Base-by-base conservation (phyloP, 192 early-diverging fungal species). In the Kickxella alabastrina region DNA sequence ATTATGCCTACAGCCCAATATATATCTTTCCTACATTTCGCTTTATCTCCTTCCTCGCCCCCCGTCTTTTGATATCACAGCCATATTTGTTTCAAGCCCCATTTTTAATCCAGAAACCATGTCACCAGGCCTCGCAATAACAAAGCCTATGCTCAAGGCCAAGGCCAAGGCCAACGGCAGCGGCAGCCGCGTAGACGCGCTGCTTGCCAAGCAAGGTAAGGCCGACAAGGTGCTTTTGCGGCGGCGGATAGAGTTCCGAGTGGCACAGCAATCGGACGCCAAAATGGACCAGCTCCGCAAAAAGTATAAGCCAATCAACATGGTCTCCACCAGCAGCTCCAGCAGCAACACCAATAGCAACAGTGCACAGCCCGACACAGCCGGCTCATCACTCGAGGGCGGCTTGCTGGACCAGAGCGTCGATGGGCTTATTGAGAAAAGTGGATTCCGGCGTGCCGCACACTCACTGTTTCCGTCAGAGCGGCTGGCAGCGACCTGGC, bases 281-380 rank as follows among this genome's bases (percentile, higher is more conserved):
- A 83, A 86, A 49, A 78, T 82, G 73, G 85, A 84, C 48, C 59
- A 52, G 3, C 74, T 84, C 25, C 78, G 78, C 45, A 78, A 79
- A 54, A 83, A 82, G 61, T 86, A 85, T 52, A 68, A 68, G 54
- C 80, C 85, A 6, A 77, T 86, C 45, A 86, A 86, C 60, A 65
- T 39, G 24, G 24, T 39, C 48, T 40, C 23, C 18, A 41, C 45
- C 17, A 22, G 26, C 22, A 17, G 47, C 0, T 29, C 14, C 13
- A 6, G 40, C 6, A 13, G 44, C 41, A 37, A 51, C 10, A 23
- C 39, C 39, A 53, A 45, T 39, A 24, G 37, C 27, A 21, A 28
- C 22, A 10, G 3, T 7, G 14, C 23, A n/a, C 31, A 36, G 19
- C 32, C 10, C 1, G 29, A 34, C 19, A 15, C 15, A 2, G 34